Percentiles rank a stretch among this genome's conserved stretches.
These are phyloP conservation scores for Metschnikowia colocasiae DNA, from an alignment of 805 yeast genomes.

Conservation along the genomic window DNA sequence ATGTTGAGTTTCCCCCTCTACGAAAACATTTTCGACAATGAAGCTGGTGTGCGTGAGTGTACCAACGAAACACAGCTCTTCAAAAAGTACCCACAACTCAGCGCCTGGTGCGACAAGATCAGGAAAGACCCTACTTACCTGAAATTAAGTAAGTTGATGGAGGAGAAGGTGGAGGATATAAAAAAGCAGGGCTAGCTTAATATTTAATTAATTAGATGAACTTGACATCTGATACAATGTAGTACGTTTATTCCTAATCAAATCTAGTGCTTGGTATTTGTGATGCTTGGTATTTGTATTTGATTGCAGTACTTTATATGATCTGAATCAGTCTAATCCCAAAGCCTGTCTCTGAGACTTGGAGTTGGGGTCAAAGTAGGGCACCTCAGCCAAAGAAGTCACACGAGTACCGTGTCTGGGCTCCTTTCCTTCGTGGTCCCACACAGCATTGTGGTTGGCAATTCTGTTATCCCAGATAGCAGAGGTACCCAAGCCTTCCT, in stretches of 20 bases:
- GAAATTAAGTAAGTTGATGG: constrained; percentile 31
- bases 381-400: constrained; percentile 49
- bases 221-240: too few relatives aligned
- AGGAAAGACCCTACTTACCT: constrained; percentile 31
- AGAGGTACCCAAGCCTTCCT: constrained; percentile 42
- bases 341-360: constrained; percentile 53
- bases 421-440: constrained; percentile 45
- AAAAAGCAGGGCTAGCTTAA: not conserved
- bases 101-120: constrained; percentile 36
- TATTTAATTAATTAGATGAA: too few relatives aligned
- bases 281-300: too few relatives aligned
- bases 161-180: constrained; percentile 24
- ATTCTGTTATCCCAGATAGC: constrained; percentile 62
- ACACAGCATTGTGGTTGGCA: constrained; percentile 51
- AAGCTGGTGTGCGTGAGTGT: constrained; percentile 31
- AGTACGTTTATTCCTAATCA: too few relatives aligned
- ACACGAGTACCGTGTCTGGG: constrained; percentile 41
- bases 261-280: too few relatives aligned
- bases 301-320: too few relatives aligned
- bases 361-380: constrained; percentile 47
- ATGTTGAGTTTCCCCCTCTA: constrained; percentile 46
- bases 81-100: constrained; percentile 33
- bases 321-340: constrained; percentile 36
- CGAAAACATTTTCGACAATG: constrained; percentile 27
- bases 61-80: constrained; percentile 33